phyloP scores from a whole-genome alignment of 2,329 filamentous ascomycete genomes.

The Trichothecium roseum region DNA sequence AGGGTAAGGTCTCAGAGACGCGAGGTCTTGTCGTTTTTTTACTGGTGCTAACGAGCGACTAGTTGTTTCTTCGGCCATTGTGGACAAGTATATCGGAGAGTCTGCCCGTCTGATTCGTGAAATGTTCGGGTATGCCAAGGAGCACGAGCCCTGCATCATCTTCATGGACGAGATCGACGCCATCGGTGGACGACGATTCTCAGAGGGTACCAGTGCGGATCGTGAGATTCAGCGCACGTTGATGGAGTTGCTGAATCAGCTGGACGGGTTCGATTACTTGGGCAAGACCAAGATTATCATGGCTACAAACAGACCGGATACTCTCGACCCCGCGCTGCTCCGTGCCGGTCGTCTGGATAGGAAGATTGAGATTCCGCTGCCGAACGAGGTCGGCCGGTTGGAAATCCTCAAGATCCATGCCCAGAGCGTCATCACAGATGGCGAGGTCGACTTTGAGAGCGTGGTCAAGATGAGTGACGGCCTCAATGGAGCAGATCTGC shows the following conservation, averaged over 20 bases:
- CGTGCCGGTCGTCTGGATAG: constrained; percentile 88
- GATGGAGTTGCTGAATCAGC: constrained; percentile 97
- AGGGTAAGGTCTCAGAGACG: constrained; percentile 47
- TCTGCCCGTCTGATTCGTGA: constrained; percentile 94
- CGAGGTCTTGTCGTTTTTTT: too few species aligned
- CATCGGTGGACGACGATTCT: constrained; percentile 93
- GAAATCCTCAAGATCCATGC: constrained; percentile 99
- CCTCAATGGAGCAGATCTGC: constrained; percentile 91
- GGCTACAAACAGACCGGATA: constrained; percentile 96
- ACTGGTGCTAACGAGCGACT: constrained; percentile 1
- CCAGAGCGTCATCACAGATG: constrained; percentile 74
- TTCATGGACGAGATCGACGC: constrained; percentile 99
- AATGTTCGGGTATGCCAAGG: constrained; percentile 99
- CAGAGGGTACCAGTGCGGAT: constrained; percentile 93
- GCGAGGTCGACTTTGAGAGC: constrained; percentile 96
- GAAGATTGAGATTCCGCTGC: constrained; percentile 95
- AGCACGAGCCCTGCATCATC: constrained; percentile 98
- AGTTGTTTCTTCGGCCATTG: constrained; percentile 98
- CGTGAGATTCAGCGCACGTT: constrained; percentile 96
- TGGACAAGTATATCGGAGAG: constrained; percentile 99
- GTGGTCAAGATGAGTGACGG: constrained; percentile 99
- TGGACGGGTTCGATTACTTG: constrained; percentile 97
- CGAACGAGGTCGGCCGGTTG: constrained; percentile 90
- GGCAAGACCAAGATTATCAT: constrained; percentile 99
- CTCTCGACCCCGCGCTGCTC: constrained; percentile 83